These are phyloP conservation scores for Cladophialophora carrionii DNA, from an alignment of 2,329 filamentous ascomycete genomes.

Conservation along the genomic window DNA sequence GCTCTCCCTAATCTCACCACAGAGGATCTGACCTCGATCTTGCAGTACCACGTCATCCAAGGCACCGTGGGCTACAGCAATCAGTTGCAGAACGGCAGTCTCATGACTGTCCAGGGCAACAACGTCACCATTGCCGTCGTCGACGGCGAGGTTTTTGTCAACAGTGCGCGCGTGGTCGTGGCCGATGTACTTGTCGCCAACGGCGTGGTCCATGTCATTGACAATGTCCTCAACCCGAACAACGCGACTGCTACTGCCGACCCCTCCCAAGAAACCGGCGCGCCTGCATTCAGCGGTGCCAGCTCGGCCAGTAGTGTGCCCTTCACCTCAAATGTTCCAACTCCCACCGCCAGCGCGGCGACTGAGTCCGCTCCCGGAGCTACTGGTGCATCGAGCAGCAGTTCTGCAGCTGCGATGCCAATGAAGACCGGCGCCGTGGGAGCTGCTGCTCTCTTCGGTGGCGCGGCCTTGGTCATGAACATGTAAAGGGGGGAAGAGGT, in stretches of 20 bases:
- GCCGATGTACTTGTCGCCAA: conserved; percentile 57
- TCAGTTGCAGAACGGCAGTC: conserved; percentile 46
- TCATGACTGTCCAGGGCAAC: conserved; percentile 53
- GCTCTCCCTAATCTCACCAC: conserved; percentile 54
- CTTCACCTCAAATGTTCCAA: conserved; percentile 60
- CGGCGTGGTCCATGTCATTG: conserved; percentile 62
- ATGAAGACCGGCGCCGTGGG: conserved; percentile 37
- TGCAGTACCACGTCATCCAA: conserved; percentile 67
- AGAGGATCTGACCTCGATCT: conserved; percentile 56
- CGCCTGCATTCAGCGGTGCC: conserved; percentile 60
- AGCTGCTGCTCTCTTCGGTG: conserved; percentile 37
- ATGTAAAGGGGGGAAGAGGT: conserved; percentile 16
- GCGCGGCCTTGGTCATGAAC: conserved; percentile 27
- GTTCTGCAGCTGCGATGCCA: conserved; percentile 30
- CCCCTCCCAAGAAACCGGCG: conserved; percentile 50
- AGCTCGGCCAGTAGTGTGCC: conserved; percentile 54
- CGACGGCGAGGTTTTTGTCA: conserved; percentile 53
- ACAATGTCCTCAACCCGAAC: conserved; percentile 63
- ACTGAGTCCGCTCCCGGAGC: conserved; percentile 20
- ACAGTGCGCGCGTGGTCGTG: conserved; percentile 56
- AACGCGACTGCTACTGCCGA: conserved; percentile 53
- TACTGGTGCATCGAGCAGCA: conserved; percentile 17
- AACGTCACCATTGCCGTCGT: conserved; percentile 55
- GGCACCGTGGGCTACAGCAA: conserved; percentile 59
- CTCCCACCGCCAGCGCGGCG: conserved; percentile 43